Conservation (phyloP, 139 green algal genomes). For the Pleodorina starrii region DNA sequence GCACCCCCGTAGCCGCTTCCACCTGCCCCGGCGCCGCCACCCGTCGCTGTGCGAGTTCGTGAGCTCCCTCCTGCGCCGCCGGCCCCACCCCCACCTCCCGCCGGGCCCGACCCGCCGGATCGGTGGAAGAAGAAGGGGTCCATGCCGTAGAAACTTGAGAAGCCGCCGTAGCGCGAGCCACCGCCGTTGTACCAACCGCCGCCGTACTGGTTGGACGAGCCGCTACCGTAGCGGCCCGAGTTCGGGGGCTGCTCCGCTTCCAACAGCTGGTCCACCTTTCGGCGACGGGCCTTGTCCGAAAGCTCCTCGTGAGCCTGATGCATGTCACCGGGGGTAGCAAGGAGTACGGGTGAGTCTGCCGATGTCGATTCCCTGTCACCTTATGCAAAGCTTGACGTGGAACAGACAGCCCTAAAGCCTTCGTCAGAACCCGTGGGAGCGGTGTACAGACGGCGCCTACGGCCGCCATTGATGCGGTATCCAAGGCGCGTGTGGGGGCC, state of each 20-base stretch:
- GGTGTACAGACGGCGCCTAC: too few species aligned
- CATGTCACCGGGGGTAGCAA: background rate
- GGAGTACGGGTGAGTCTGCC: conserved; percentile 1
- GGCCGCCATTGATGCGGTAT: too few species aligned
- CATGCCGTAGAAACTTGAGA: background rate
- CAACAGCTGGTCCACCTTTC: conserved; percentile 68
- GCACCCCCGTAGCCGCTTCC: background rate
- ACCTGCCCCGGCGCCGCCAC: background rate
- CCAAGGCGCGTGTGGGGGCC: too few species aligned
- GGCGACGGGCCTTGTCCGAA: conserved; percentile 55
- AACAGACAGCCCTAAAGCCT: too few species aligned
- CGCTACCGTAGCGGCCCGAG: conserved; percentile 5
- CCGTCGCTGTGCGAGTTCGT: background rate
- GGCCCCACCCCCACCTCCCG: background rate
- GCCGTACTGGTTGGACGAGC: background rate
- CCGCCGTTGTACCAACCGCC: background rate
- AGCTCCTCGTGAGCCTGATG: conserved; percentile 67
- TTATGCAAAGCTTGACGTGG: too few species aligned
- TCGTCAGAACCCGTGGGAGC: too few species aligned
- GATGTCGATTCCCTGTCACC: too few species aligned
- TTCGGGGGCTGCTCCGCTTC: conserved; percentile 51
- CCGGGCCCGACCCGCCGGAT: too few species aligned
- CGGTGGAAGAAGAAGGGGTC: conserved; percentile 21
- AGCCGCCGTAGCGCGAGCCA: background rate
- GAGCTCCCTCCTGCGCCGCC: background rate